Percentiles rank a stretch among this genome's conserved stretches.
Evolutionary conservation across 352 stramenopile species (phyloP).

Genomic region (Nothophytophthora sp.): DNA sequence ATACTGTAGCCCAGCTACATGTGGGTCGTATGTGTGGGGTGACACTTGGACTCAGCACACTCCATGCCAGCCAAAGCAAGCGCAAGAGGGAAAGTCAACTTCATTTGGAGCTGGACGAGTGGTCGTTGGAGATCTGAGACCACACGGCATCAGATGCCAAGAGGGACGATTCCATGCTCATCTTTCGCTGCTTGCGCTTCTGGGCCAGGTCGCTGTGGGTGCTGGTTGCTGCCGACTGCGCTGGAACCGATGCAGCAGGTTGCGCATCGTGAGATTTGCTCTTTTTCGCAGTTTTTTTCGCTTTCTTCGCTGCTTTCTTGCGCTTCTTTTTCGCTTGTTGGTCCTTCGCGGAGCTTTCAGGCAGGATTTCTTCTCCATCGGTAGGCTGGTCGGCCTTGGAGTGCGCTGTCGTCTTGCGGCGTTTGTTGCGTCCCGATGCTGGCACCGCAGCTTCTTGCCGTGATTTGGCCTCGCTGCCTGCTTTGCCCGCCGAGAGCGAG

Average conservation of each 20-base stretch:
- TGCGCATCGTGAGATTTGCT: too few relatives aligned
- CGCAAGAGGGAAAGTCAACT: neutral
- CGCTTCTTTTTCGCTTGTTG: slow-evolving; percentile 15
- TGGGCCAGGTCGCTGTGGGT: slow-evolving; percentile 4
- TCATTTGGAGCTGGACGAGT: slow-evolving; percentile 22
- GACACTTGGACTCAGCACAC: too few relatives aligned
- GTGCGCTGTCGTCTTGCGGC: slow-evolving; percentile 19
- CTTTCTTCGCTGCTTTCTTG: slow-evolving; percentile 7
- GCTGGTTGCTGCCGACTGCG: neutral
- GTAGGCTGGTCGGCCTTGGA: neutral
- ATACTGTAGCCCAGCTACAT: too few relatives aligned
- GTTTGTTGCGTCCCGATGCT: slow-evolving; percentile 9
- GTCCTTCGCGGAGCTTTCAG: slow-evolving; percentile 2
- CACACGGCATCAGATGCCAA: slow-evolving; percentile 66
- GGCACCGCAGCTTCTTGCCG: neutral
- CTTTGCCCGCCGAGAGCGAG: slow-evolving; percentile 16
- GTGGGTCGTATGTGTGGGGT: too few relatives aligned
- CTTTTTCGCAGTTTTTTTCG: neutral
- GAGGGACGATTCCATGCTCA: slow-evolving; percentile 67
- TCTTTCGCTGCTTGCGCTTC: slow-evolving; percentile 45
- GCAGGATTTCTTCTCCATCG: neutral
- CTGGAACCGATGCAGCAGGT: too few relatives aligned
- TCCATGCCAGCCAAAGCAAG: neutral
- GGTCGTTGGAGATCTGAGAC: slow-evolving; percentile 62
- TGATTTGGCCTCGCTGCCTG: neutral